A percentile compares a stretch with the other conserved stretches of the same genome.
Evolutionary conservation across 179 eudicot genomes (phyloP).

Genomic region (Corrigiola litoralis): DNA sequence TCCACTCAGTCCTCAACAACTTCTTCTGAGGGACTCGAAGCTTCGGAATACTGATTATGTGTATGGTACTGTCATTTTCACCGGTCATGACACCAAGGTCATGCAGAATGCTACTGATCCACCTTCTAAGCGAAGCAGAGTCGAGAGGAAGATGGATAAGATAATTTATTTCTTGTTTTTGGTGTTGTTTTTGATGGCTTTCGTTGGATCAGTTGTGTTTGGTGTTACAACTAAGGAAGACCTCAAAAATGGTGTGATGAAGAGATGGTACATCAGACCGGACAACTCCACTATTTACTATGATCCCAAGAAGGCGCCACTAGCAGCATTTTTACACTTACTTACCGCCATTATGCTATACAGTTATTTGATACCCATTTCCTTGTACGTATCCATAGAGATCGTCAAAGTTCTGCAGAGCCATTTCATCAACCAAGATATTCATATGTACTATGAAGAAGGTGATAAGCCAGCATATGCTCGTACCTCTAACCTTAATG

Average conservation of each 20-base stretch:
- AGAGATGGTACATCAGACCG: constrained; percentile 88
- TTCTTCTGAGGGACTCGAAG: constrained; percentile 77
- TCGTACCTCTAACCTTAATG: constrained; percentile 89
- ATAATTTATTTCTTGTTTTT: constrained; percentile 70
- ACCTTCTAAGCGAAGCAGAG: constrained; percentile 83
- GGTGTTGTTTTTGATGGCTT: constrained; percentile 52
- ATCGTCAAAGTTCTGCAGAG: constrained; percentile 86
- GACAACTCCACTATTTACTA: constrained; percentile 40
- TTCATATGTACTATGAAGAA: constrained; percentile 81
- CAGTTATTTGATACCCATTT: constrained; percentile 81
- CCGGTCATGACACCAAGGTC: constrained; percentile 89
- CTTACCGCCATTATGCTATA: constrained; percentile 76
- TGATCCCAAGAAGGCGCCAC: constrained; percentile 48
- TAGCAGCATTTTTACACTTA: constrained; percentile 65
- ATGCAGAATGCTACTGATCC: constrained; percentile 85
- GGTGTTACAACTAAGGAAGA: constrained; percentile 60
- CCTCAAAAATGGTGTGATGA: constrained; percentile 37
- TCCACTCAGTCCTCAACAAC: constrained; percentile 79
- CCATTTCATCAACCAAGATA: constrained; percentile 67
- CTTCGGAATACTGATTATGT: constrained; percentile 78
- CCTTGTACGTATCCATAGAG: constrained; percentile 88
- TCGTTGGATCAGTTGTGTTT: constrained; percentile 72
- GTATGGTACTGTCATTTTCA: constrained; percentile 79
- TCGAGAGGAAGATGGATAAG: constrained; percentile 85
- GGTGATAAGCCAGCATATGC: constrained; percentile 87